Percentiles rank a stretch among this genome's conserved stretches.
Conservation (phyloP, 2,329 filamentous ascomycete genomes). For the Cadophora luteo-olivacea region DNA sequence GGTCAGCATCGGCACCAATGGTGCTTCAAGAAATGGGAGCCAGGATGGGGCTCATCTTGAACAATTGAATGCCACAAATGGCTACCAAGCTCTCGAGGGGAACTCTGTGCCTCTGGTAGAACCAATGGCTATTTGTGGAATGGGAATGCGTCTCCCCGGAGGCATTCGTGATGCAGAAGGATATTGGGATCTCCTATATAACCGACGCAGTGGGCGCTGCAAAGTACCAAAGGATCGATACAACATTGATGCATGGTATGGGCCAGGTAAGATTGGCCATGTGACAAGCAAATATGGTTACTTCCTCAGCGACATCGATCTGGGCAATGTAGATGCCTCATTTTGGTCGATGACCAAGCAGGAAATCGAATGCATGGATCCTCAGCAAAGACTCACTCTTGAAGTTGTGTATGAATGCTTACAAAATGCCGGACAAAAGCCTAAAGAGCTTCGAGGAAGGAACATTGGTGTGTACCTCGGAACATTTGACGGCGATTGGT, state of each 20-base stretch:
- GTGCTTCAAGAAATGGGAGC: neutral
- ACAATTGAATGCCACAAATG: neutral
- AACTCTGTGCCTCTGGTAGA: neutral
- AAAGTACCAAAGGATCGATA: conserved; percentile 22
- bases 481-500: conserved; percentile 25
- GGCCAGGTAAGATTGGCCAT: conserved; percentile 13
- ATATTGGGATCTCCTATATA: conserved; percentile 46
- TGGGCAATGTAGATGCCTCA: neutral
- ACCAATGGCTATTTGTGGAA: conserved; percentile 30
- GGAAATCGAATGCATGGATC: conserved; percentile 35
- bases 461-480: conserved; percentile 31
- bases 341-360: conserved; percentile 8
- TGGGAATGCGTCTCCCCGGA: conserved; percentile 27
- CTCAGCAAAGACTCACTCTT: conserved; percentile 39
- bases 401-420: conserved; percentile 41
- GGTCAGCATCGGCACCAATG: neutral
- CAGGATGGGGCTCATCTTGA: neutral
- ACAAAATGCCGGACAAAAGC: conserved; percentile 36
- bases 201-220: conserved; percentile 38
- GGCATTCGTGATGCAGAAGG: conserved; percentile 36
- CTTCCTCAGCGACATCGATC: neutral
- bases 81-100: neutral
- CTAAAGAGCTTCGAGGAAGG: conserved; percentile 22
- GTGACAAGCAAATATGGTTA: conserved; percentile 25
- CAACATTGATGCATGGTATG: conserved; percentile 25